phyloP scores from a whole-genome alignment of 2,329 filamentous ascomycete genomes.

The Epichloe bromicola region DNA sequence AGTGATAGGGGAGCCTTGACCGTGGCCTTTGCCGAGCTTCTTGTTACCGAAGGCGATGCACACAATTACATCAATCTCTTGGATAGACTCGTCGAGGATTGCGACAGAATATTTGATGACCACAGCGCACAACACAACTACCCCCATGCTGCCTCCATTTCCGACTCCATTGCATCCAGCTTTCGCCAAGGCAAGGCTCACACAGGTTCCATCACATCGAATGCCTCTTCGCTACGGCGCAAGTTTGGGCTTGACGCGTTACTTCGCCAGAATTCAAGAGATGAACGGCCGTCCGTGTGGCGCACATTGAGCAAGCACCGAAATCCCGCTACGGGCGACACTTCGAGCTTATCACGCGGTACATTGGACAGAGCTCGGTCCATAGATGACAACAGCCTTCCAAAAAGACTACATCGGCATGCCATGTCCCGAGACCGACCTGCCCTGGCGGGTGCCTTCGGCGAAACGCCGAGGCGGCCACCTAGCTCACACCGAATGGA shows the following conservation, averaged over 20 bases:
- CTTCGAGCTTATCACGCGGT: constrained; percentile 51
- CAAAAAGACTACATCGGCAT: constrained; percentile 25
- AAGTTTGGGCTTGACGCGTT: constrained; percentile 72
- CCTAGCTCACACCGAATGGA: constrained; percentile 44
- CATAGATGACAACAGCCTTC: constrained; percentile 51
- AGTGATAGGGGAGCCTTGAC: constrained; percentile 81
- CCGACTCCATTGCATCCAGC: constrained; percentile 47
- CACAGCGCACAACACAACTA: constrained; percentile 28
- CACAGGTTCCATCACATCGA: constrained; percentile 68
- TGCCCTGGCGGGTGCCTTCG: constrained; percentile 48
- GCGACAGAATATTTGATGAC: constrained; percentile 75
- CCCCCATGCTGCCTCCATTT: constrained; percentile 27
- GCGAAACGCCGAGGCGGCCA: constrained; percentile 41
- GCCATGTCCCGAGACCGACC: constrained; percentile 47
- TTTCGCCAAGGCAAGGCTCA: constrained; percentile 44
- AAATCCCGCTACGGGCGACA: constrained; percentile 44
- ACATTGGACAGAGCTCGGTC: constrained; percentile 61
- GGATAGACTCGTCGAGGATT: constrained; percentile 80
- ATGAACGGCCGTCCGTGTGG: constrained; percentile 67
- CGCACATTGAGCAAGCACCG: constrained; percentile 79
- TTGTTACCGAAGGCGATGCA: constrained; percentile 65
- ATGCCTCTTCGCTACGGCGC: constrained; percentile 71
- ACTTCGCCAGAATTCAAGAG: constrained; percentile 67
- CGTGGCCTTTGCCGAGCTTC: constrained; percentile 74
- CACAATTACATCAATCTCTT: constrained; percentile 79